phyloP scores from a whole-genome alignment of 2,329 filamentous ascomycete species.

The Bipolaris gigantea region DNA sequence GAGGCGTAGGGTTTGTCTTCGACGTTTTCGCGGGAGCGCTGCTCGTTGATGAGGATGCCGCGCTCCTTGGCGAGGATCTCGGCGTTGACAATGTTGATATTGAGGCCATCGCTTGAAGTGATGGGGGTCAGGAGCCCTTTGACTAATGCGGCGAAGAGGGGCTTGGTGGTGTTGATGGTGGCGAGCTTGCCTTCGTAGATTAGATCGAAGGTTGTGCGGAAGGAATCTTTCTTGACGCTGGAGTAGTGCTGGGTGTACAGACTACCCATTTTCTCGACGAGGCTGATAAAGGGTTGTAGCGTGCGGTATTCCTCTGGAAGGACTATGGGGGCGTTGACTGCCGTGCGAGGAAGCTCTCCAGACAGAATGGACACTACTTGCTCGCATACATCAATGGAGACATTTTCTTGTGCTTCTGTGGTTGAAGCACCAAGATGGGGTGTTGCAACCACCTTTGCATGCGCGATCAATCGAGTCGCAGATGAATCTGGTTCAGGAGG shows the following conservation, averaged over 20 bases:
- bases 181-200: constrained; percentile 77
- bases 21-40: constrained; percentile 62
- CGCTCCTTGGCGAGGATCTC: constrained; percentile 74
- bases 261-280: constrained; percentile 78
- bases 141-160: constrained; percentile 75
- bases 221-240: constrained; percentile 44
- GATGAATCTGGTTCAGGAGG: constrained; percentile 63
- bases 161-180: constrained; percentile 71
- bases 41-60: constrained; percentile 76
- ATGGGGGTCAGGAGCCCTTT: constrained; percentile 74
- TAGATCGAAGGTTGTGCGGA: constrained; percentile 72
- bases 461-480: constrained; percentile 65
- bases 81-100: constrained; percentile 84
- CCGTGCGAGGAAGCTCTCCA: constrained; percentile 72
- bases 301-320: constrained; percentile 78
- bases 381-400: constrained; percentile 79
- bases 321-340: constrained; percentile 81
- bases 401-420: constrained; percentile 81
- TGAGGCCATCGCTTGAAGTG: constrained; percentile 64
- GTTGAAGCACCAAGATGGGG: constrained; percentile 81
- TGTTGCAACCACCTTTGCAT: constrained; percentile 74
- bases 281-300: constrained; percentile 72
- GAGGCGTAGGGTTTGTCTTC: constrained; percentile 68
- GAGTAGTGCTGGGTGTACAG: constrained; percentile 78
- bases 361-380: constrained; percentile 74